A percentile compares a stretch with the other conserved stretches of the same genome.
Evolutionary conservation across 2,329 filamentous ascomycete genomes (phyloP).

Genomic region (Botrytis fabae): DNA sequence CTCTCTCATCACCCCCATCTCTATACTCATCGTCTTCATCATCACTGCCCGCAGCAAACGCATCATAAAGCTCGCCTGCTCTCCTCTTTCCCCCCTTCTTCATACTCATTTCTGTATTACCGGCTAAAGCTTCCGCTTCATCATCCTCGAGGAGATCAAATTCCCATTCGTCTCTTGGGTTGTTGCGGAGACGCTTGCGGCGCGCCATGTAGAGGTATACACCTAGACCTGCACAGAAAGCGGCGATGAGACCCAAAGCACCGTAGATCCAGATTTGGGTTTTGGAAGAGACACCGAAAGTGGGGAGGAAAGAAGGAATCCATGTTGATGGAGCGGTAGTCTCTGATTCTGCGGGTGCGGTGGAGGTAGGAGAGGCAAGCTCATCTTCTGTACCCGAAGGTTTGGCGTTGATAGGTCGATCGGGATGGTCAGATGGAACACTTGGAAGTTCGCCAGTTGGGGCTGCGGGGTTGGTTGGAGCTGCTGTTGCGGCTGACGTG

Average conservation of each 20-base stretch:
- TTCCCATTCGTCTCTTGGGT: slow-evolving; percentile 80
- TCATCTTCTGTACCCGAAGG: slow-evolving; percentile 35
- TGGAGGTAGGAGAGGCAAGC: slow-evolving; percentile 26
- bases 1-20: slow-evolving; percentile 39
- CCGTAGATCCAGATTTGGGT: slow-evolving; percentile 95
- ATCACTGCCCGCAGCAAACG: slow-evolving; percentile 87
- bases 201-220: slow-evolving; percentile 79
- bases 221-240: slow-evolving; percentile 81
- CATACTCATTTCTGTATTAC: slow-evolving; percentile 46
- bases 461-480: slow-evolving; percentile 45
- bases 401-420: slow-evolving; percentile 56
- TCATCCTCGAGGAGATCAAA: slow-evolving; percentile 90
- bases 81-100: slow-evolving; percentile 55
- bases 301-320: slow-evolving; percentile 85
- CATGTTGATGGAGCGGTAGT: slow-evolving; percentile 46
- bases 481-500: slow-evolving; percentile 45
- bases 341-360: slow-evolving; percentile 37
- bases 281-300: slow-evolving; percentile 81
- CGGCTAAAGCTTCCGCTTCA: slow-evolving; percentile 60
- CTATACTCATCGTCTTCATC: slow-evolving; percentile 60
- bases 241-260: slow-evolving; percentile 75
- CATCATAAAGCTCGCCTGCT: slow-evolving; percentile 93
- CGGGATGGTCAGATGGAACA: slow-evolving; percentile 62
- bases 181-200: slow-evolving; percentile 72
- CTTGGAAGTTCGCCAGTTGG: slow-evolving; percentile 36